Conservation (phyloP, 352 stramenopile species). For the Phytopythium helicoides region DNA sequence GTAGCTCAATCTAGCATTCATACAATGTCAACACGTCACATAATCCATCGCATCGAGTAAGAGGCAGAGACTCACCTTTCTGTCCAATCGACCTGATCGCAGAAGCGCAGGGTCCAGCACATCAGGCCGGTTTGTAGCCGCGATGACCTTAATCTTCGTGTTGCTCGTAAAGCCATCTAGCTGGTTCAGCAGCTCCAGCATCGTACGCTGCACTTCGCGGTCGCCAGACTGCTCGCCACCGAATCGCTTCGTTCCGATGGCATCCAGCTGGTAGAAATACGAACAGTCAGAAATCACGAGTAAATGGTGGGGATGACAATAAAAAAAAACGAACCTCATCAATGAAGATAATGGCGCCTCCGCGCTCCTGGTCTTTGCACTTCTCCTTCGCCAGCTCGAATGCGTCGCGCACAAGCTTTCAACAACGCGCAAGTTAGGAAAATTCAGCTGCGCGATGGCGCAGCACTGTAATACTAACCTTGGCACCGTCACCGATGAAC, state of each 20-base stretch:
- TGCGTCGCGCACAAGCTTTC: conserved; percentile 95
- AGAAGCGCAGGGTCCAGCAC: conserved; percentile 97
- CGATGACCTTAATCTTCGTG: conserved; percentile 99
- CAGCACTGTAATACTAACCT: conserved; percentile 20
- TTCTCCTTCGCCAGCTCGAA: conserved; percentile 97
- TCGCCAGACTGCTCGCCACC: conserved; percentile 96
- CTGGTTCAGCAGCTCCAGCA: conserved; percentile 98
- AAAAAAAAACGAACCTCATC: conserved; percentile 89
- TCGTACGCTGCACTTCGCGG: conserved; percentile 97
- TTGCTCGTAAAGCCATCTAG: conserved; percentile 98
- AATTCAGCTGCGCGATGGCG: too few species aligned
- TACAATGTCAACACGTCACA: too few species aligned
- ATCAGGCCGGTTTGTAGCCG: conserved; percentile 96
- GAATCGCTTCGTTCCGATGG: conserved; percentile 98
- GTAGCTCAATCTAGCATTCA: conserved; percentile 94
- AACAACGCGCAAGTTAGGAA: not conserved
- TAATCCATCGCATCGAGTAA: too few species aligned
- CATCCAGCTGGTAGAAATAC: conserved; percentile 86
- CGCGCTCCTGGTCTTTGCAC: conserved; percentile 84
- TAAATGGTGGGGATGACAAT: too few species aligned
- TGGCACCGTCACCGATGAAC: conserved; percentile 99
- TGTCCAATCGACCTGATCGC: conserved; percentile 89
- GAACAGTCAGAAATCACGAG: not conserved
- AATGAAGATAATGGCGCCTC: conserved; percentile 99
- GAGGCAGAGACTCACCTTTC: conserved; percentile 78